Base-by-base conservation (phyloP, 2,329 filamentous ascomycete genomes). In the Fusarium brachygibbosum region DNA sequence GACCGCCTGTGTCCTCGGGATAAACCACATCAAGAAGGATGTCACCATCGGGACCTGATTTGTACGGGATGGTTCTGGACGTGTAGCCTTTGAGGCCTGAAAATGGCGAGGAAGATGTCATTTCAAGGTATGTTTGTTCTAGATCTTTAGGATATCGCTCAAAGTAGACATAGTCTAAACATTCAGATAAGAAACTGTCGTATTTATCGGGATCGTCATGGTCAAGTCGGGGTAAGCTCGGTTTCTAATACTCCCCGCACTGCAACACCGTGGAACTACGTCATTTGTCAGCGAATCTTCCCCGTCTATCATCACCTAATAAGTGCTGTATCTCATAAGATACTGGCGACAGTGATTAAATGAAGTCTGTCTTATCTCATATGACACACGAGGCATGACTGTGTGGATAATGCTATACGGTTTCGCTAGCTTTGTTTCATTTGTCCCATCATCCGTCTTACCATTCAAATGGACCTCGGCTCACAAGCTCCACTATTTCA, bases 1-100 rank as follows among this genome's bases (percentile, higher is more conserved):
- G 45, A 10, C n/a, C 55, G 23, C 60, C 54, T 1, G 50, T 44
- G 13, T 68, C 58, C 4, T 66, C 60, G 2, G 71, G 70, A 12
- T 72, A 73, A 1, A 56, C 63, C 0, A 73, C 48, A 40, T 73
- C 71, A 8, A 70, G 58, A 29, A 59, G 34, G 23, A 73, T 65
- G 17, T 59, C 52, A 10, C 70, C 66, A 31, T 60, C 49, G 0
- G 63, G 48, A 0, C 51, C 45, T 4, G 59, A 59, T n/a, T 73
- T 73, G 55, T 57, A 73, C 1, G 46, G 49, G 1, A 70, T 25
- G 1, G 70, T 72, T 19, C 59, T 55, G n/a, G 60, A 70, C 2
- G 41, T 56, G 29, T 73, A 73, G 50, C 70, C 70, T 6, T 44
- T 12, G 13, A 70, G 54, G 32, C 45, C n/a, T 2, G 42, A 25